These are phyloP conservation scores for Tephrocybe sp. DNA, from an alignment of 768 basidiomycete genomes.

Conservation along the genomic window DNA sequence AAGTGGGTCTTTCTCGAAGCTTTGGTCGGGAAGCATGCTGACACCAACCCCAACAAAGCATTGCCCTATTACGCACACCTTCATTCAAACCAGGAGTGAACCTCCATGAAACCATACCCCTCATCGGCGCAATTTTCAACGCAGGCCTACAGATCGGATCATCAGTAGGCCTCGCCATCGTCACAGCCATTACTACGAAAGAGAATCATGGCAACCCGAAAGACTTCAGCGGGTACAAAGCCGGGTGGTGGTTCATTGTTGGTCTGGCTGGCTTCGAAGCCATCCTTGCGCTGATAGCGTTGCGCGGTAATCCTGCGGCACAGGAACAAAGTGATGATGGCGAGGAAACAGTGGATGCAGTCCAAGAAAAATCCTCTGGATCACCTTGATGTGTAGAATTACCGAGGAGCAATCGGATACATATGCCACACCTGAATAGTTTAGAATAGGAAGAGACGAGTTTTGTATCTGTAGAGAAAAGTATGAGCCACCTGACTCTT, in stretches of 20 bases:
- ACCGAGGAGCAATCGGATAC: too few species aligned
- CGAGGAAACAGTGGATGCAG: background rate
- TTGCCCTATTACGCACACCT: constrained; percentile 47
- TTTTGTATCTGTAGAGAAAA: too few species aligned
- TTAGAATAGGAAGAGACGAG: too few species aligned
- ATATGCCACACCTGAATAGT: too few species aligned
- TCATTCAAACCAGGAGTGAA: constrained; percentile 44
- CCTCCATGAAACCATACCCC: constrained; percentile 13
- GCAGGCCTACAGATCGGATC: constrained; percentile 52
- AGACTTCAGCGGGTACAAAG: constrained; percentile 15
- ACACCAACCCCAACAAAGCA: constrained; percentile 24
- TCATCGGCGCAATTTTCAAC: constrained; percentile 56
- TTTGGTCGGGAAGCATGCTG: background rate
- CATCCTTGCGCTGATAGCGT: constrained; percentile 1
- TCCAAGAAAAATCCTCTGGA: too few species aligned
- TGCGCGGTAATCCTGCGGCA: background rate
- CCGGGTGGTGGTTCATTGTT: constrained; percentile 18
- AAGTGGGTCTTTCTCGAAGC: constrained; percentile 32
- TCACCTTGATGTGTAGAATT: too few species aligned
- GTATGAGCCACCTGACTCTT: too few species aligned
- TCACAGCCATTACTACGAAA: constrained; percentile 26
- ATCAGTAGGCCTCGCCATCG: constrained; percentile 44
- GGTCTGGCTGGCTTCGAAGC: constrained; percentile 17
- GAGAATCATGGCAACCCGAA: constrained; percentile 24
- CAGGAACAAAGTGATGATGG: background rate